Evolutionary conservation across 305 asterid genomes (phyloP), one percentile per base, ranked within the genome.

Genomic region (Fraxinus paxiana): DNA sequence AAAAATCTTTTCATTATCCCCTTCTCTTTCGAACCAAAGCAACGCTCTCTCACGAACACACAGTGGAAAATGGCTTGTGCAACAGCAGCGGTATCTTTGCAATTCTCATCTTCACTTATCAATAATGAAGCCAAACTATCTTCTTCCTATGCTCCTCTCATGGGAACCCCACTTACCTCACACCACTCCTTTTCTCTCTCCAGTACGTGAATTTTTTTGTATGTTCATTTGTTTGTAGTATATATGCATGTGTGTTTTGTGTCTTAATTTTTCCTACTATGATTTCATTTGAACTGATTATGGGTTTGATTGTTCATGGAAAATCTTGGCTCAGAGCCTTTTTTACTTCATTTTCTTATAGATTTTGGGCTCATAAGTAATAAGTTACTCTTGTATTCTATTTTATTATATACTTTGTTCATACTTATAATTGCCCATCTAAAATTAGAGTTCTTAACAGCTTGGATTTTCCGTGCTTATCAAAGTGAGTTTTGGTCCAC

Each of bases 111-210:
- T 75, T 73, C 90, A 75, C 67, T 76, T 33, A 28, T 83, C 83
- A 79, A 84, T 70, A 82, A 83, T 46, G 83, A 87, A 63, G 28
- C 87, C 20, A 82, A 72, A 24, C 59, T 78, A 8, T 83, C 87
- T 6, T 78, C 89, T 17, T 86, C 91, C 20, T 81, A 86, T 63
- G 67, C 85, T 71, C 76, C 75, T 79, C 83, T 86, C 6, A 75
- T 82, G 87, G 91, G 90, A 46, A 2, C 81, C 33, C 82, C 82
- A 74, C 91, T 82, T 69, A 37, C 79, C 34, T 81, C 86, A 6
- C 69, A 37, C 77, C 59, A 51, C 37, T 43, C 81, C 20, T 80
- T 76, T 46, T 72, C 54, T 35, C 67, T 80, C n/a, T 35, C 76
- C 38, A 41, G 93, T 88, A 85, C 8, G 91, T 83, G 18, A 38